Evolutionary conservation across 768 basidiomycete species (phyloP), one percentile per base, ranked within the genome.

Genomic region (Serendipita sp.): DNA sequence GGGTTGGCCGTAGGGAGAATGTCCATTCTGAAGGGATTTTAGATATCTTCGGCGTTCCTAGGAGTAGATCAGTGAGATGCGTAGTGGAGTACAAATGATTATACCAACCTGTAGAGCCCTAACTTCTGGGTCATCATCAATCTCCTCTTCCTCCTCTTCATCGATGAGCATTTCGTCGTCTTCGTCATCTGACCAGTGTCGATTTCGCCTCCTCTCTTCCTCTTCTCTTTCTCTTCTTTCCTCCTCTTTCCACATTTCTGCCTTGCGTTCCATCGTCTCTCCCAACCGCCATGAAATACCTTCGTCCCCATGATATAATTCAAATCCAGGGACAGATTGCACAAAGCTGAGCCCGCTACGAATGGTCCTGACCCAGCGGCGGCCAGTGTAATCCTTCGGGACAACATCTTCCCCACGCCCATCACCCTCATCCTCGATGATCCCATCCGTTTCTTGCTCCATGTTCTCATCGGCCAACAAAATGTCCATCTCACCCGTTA

Each of bases 341-440:
- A 83, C 81, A 66, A 97, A 75, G 34, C 82, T 81, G 30, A 89
- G 81, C 0, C 81, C 86, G 63, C 83, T 81, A 64, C 92, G 83
- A 3, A 82, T 78, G 35, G 91, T 77, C 46, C 95, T 78, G 51
- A 82, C 82, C 90, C 89, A 95, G 11, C 94, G 78, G 65, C 78
- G 76, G 24, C 77, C 74, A 0, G 81, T 77, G 66, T 81, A 76
- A 4, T 71, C 71, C 58, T 75, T 58, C 69, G 18, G 63, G 67
- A 24, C 72, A 15, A 74, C 77, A 38, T 81, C 81, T 1, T 83
- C 82, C 8, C 64, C 70, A 3, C 79, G 83, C 46, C 82, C 77
- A 67, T 86, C 88, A 65, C 90, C 89, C 70, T 92, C 90, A 66
- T 90, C 89, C 70, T 92, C 90, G 66, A 93, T 91, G 67, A 83